Percentiles rank a stretch among this genome's conserved stretches.
Conservation (phyloP, 208 protist species). For the Giardia duodenalis region DNA sequence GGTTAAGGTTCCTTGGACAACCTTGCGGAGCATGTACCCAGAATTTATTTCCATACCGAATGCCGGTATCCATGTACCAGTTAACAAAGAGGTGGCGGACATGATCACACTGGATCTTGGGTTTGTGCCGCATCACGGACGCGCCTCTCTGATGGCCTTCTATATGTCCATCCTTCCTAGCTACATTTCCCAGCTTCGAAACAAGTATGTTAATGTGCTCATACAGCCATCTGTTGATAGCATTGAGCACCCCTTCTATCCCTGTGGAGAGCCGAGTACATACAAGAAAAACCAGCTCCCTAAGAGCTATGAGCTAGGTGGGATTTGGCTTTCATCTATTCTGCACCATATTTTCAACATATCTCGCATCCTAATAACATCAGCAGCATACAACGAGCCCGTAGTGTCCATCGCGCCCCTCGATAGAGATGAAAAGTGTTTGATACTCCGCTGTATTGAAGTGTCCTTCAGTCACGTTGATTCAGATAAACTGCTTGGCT, state of each 20-base stretch:
- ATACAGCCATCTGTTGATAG: not conserved
- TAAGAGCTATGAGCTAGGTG: not conserved
- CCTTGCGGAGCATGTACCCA: not conserved
- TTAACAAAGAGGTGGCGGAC: not conserved
- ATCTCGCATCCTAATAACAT: not conserved
- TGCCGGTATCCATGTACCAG: not conserved
- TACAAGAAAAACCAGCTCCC: not conserved
- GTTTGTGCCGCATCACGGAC: constrained; percentile 1
- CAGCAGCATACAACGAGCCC: not conserved
- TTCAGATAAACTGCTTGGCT: too few relatives aligned
- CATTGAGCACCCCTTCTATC: not conserved
- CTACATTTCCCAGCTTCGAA: not conserved
- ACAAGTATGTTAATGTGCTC: not conserved
- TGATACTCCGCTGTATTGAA: not conserved
- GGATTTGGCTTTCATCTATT: not conserved
- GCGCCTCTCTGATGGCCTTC: not conserved
- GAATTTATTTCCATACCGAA: not conserved
- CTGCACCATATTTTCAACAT: not conserved
- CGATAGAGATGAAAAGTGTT: not conserved
- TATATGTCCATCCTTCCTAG: not conserved
- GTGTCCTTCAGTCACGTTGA: not conserved
- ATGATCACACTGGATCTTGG: not conserved
- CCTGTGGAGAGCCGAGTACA: not conserved
- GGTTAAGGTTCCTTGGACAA: not conserved
- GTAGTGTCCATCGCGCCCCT: not conserved